Percentiles rank a stretch among this genome's conserved stretches.
These are phyloP conservation scores for Magnusiomyces clavatus DNA, from an alignment of 1,139 yeast species.

Conservation along the genomic window DNA sequence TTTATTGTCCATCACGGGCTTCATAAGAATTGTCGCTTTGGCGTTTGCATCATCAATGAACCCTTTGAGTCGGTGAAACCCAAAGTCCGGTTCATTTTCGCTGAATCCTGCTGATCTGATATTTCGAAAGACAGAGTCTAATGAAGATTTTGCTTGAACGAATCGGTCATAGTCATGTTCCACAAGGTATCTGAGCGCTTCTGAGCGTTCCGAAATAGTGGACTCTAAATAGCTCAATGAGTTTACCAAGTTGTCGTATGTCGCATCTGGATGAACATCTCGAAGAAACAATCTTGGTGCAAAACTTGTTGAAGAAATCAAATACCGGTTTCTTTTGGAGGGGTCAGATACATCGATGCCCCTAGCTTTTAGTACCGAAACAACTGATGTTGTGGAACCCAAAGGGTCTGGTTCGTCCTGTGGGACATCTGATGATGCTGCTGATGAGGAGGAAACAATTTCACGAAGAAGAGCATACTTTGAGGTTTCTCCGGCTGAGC, in stretches of 20 bases:
- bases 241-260: slow-evolving; percentile 51
- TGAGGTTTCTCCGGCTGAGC: slow-evolving; percentile 11
- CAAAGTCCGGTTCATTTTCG: slow-evolving; percentile 32
- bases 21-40: slow-evolving; percentile 55
- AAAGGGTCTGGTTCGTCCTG: slow-evolving; percentile 35
- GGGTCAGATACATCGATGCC: slow-evolving; percentile 27
- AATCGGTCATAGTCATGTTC: slow-evolving; percentile 69
- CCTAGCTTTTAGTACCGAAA: slow-evolving; percentile 26
- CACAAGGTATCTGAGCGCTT: slow-evolving; percentile 56
- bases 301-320: slow-evolving; percentile 67
- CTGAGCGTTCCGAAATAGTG: slow-evolving; percentile 57
- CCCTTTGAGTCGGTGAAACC: slow-evolving; percentile 26
- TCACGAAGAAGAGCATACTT: slow-evolving; percentile 24
- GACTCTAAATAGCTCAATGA: slow-evolving; percentile 54
- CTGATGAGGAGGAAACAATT: slow-evolving; percentile 17
- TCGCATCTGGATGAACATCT: slow-evolving; percentile 61
- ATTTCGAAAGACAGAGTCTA: slow-evolving; percentile 51
- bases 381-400: slow-evolving; percentile 30
- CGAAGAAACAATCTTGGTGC: slow-evolving; percentile 62
- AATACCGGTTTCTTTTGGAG: slow-evolving; percentile 38
- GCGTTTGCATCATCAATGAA: slow-evolving; percentile 32
- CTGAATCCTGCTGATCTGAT: slow-evolving; percentile 37
- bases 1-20: slow-evolving; percentile 67
- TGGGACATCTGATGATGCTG: slow-evolving; percentile 18
- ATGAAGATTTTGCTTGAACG: slow-evolving; percentile 62